phyloP scores from a whole-genome alignment of 129 eudicot genomes.

The Escallonia rubra region DNA sequence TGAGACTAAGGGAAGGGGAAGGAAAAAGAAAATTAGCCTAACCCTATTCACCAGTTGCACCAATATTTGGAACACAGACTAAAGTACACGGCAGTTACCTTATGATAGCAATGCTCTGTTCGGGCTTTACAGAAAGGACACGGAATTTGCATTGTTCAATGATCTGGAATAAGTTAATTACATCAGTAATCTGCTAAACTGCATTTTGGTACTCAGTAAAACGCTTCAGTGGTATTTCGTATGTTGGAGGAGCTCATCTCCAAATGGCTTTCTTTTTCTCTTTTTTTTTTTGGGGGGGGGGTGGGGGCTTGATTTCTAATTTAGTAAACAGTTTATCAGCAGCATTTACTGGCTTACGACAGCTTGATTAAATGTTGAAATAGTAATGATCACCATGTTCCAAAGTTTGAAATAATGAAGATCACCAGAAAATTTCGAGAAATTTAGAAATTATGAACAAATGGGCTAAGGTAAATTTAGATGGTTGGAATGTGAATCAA shows the following conservation, averaged over 20 bases:
- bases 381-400: no score
- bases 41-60: slow-evolving; percentile 1
- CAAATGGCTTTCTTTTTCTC: background rate
- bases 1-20: background rate
- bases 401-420: no score
- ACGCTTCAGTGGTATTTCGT: background rate
- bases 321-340: no score
- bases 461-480: no score
- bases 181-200: background rate
- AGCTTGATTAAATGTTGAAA: no score
- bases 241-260: background rate
- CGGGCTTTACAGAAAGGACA: slow-evolving; percentile 65
- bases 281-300: no score
- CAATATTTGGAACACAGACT: background rate
- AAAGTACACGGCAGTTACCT: slow-evolving; percentile 29
- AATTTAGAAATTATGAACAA: no score
- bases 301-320: no score
- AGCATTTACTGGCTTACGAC: no score
- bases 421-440: no score
- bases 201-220: no score
- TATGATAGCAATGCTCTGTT: slow-evolving; percentile 44
- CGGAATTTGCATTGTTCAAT: slow-evolving; percentile 73
- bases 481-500: no score
- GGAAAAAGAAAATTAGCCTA: background rate
- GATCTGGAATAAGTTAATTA: slow-evolving; percentile 38